Percentiles rank a stretch among this genome's conserved stretches.
Evolutionary conservation across 1,284 basidiomycete species (phyloP).

Genomic region (Trametes pubescens): DNA sequence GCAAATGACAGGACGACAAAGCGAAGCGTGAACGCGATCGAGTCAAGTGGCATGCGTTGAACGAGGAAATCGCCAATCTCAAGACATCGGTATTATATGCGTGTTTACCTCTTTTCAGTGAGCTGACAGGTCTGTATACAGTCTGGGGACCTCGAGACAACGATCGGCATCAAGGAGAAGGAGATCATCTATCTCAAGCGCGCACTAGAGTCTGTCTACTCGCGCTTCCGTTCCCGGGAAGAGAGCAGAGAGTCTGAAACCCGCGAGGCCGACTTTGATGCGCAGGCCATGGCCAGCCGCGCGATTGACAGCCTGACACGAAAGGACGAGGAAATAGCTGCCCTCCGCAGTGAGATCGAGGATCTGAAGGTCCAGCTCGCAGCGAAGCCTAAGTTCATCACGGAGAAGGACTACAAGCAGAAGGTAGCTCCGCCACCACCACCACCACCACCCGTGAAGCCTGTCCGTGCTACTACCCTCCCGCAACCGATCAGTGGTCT

Average conservation of each 20-base stretch:
- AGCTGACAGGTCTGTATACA: conserved; percentile 37
- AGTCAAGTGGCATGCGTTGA: conserved; percentile 76
- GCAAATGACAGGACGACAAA: conserved; percentile 69
- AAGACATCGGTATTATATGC: conserved; percentile 64
- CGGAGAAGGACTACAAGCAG: conserved; percentile 76
- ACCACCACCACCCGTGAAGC: conserved; percentile 51
- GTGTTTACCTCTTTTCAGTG: background rate
- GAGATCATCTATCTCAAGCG: conserved; percentile 82
- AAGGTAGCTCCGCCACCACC: conserved; percentile 72
- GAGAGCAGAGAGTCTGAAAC: conserved; percentile 51
- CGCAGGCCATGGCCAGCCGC: conserved; percentile 73
- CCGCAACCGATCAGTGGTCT: conserved; percentile 24
- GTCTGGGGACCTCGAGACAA: conserved; percentile 63
- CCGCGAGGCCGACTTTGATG: conserved; percentile 64
- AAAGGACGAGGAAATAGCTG: conserved; percentile 74
- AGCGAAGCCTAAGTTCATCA: conserved; percentile 59
- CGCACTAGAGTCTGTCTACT: conserved; percentile 86
- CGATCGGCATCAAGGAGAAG: conserved; percentile 67
- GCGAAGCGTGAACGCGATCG: conserved; percentile 79
- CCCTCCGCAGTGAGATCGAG: conserved; percentile 60
- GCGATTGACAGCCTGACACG: conserved; percentile 76
- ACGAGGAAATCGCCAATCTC: conserved; percentile 79
- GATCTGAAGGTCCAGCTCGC: conserved; percentile 60
- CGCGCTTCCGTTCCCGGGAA: conserved; percentile 68
- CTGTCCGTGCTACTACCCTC: conserved; percentile 18